Evolutionary conservation across 164 flowering plant species (phyloP), one percentile per base, ranked within the genome.

Genomic region (Umbilicus rupestris): DNA sequence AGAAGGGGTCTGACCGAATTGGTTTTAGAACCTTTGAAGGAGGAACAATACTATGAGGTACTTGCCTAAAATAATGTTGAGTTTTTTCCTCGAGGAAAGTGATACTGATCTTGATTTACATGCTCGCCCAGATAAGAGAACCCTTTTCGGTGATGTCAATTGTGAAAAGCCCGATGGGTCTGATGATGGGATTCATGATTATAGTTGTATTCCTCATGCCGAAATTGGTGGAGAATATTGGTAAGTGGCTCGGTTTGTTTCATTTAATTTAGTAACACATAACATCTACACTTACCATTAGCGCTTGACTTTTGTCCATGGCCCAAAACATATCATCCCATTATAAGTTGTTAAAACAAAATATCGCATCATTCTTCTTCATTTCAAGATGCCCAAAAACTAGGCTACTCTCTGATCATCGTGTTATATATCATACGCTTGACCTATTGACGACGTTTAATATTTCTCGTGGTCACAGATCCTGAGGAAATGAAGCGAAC

Each of bases 171-270:
- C 97, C 99, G 41, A 92, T 95, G 97, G 99, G 97, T 73, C 82
- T 95, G 76, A 95, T 95, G 99, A 71, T 95, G 66, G 97, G 97
- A 44, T 95, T 95, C 78, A 95, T 95, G 99, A 30, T 88, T 58
- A 10, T 95, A 62, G 92, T 90, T 49, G 80, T 95, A 66, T 95
- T 95, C 57, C 55, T 95, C 65, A 86, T 95, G 96, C 99, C 99
- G 60, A 92, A 95, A 69, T 76, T 92, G 55, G 73, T 86, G 80
- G 97, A 92, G 72, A 87, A 87, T 73, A 86, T 89, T 83, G 98
- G 98, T 92, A 79, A 66, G 63, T 63, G 63, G 16, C 26, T 66
- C 5, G 42, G 68, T 63, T 5, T 60, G n/a, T 29, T 30, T 58
- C 17, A 22, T 24, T 49, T 29, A n/a, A 6, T 22, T 22, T 33